phyloP scores from a whole-genome alignment of 768 basidiomycete genomes.

The Calocybe gangraenosa region DNA sequence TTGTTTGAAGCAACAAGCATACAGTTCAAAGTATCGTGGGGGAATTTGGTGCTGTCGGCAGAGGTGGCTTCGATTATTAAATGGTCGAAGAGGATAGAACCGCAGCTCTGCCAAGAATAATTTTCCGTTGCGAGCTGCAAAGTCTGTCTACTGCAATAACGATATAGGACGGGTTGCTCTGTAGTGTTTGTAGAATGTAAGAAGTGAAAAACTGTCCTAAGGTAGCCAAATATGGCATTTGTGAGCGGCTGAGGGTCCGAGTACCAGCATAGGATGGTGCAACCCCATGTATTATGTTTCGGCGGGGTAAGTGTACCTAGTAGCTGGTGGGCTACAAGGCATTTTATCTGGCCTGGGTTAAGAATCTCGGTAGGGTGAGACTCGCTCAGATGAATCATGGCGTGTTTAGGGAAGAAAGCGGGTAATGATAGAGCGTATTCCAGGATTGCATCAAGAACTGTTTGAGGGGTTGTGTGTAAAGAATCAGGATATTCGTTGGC shows the following conservation, averaged over 20 bases:
- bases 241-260: constrained; percentile 23
- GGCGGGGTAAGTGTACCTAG: constrained; percentile 25
- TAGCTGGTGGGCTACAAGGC: constrained; percentile 26
- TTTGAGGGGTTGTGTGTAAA: constrained; percentile 3
- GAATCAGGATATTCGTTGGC: constrained; percentile 12
- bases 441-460: constrained; percentile 20
- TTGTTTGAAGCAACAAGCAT: constrained; percentile 27
- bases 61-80: constrained; percentile 19
- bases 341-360: constrained; percentile 19
- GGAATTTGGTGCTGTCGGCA: constrained; percentile 21
- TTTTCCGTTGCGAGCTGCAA: constrained; percentile 1
- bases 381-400: constrained; percentile 18
- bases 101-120: constrained; percentile 6
- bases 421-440: constrained; percentile 24
- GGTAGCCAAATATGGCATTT: constrained; percentile 25
- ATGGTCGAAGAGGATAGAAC: constrained; percentile 15
- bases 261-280: constrained; percentile 29
- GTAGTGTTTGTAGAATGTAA: constrained; percentile 11
- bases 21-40: constrained; percentile 19
- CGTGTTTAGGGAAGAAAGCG: constrained; percentile 21
- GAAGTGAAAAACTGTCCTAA: constrained; percentile 25
- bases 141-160: not conserved
- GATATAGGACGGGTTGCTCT: constrained; percentile 2
- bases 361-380: constrained; percentile 15
- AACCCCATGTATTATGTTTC: constrained; percentile 25